Evolutionary conservation across 2,329 filamentous ascomycete species (phyloP).

Genomic region (Calonectria leucothoes): DNA sequence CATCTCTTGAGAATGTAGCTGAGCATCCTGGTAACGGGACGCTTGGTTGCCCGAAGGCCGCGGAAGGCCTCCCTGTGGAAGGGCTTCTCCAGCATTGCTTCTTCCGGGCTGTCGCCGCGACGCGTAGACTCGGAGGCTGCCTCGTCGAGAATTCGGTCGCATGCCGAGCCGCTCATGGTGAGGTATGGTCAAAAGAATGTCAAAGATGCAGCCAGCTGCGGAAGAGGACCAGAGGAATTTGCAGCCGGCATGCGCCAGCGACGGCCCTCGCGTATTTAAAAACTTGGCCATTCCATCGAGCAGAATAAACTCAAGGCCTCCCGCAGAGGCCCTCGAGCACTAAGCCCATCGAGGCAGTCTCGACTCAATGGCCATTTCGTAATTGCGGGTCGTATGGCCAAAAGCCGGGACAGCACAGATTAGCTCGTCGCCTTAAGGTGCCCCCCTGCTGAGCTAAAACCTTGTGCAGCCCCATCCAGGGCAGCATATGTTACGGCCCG

Average conservation of each 20-base stretch:
- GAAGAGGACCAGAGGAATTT: neutral
- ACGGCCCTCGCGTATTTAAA: neutral
- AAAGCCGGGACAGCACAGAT: neutral
- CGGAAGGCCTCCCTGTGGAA: neutral
- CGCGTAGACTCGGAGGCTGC: neutral
- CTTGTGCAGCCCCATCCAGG: neutral
- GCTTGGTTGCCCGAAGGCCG: slow-evolving; percentile 3
- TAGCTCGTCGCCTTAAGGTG: neutral
- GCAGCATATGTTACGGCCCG: neutral
- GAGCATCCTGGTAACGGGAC: slow-evolving; percentile 7
- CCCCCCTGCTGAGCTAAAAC: neutral
- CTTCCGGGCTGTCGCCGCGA: neutral
- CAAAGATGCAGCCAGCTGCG: neutral
- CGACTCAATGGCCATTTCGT: neutral
- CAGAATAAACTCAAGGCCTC: slow-evolving; percentile 8
- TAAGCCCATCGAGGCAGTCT: neutral
- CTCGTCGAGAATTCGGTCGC: neutral
- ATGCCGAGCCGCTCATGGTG: neutral
- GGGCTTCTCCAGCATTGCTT: neutral
- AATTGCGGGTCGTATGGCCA: neutral
- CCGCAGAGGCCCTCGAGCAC: neutral
- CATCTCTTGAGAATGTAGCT: slow-evolving; percentile 24
- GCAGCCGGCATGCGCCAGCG: neutral
- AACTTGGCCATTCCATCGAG: neutral
- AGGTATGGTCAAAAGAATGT: neutral